These are phyloP conservation scores for Stipa capillata DNA, from an alignment of 176 grass and related monocot genomes.

Conservation along the genomic window DNA sequence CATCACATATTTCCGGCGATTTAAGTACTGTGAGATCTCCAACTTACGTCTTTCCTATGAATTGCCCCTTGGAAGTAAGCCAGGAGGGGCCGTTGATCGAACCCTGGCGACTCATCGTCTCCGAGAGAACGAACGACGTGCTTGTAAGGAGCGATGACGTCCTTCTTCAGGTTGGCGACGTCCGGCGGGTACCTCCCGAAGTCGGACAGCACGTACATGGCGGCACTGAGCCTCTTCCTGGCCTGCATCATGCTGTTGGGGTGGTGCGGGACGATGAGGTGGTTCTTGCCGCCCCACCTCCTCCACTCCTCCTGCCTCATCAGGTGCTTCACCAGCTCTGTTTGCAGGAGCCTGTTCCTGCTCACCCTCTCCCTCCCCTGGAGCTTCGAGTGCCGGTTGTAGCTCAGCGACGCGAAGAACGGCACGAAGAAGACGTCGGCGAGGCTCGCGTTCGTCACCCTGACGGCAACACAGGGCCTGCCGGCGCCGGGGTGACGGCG, in stretches of 20 bases:
- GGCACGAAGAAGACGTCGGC: constrained; percentile 83
- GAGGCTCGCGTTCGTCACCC: constrained; percentile 55
- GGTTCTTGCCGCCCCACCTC: constrained; percentile 51
- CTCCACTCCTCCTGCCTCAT: constrained; percentile 42
- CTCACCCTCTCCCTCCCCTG: constrained; percentile 38
- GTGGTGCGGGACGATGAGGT: constrained; percentile 82
- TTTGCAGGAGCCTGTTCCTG: constrained; percentile 49
- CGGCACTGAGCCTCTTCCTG: constrained; percentile 42
- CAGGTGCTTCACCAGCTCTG: constrained; percentile 55
- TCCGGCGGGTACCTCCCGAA: constrained; percentile 69
- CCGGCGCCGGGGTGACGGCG: background rate
- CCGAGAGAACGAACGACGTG: constrained; percentile 58
- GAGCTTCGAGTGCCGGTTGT: constrained; percentile 69
- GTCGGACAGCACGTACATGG: constrained; percentile 75
- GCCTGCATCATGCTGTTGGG: constrained; percentile 87
- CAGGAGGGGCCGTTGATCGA: constrained; percentile 37
- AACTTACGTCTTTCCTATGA: constrained; percentile 76
- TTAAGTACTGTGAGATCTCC: too few species aligned
- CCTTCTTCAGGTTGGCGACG: constrained; percentile 82
- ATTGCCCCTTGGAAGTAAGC: constrained; percentile 87
- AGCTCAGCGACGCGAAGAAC: constrained; percentile 86
- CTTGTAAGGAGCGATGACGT: constrained; percentile 75
- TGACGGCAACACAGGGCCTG: constrained; percentile 47
- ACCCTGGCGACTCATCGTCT: constrained; percentile 39
- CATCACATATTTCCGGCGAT: too few species aligned